A percentile compares a stretch with the other conserved stretches of the same genome.
phyloP scores from a whole-genome alignment of 441 rosid genomes.

The Adansonia gregorii region DNA sequence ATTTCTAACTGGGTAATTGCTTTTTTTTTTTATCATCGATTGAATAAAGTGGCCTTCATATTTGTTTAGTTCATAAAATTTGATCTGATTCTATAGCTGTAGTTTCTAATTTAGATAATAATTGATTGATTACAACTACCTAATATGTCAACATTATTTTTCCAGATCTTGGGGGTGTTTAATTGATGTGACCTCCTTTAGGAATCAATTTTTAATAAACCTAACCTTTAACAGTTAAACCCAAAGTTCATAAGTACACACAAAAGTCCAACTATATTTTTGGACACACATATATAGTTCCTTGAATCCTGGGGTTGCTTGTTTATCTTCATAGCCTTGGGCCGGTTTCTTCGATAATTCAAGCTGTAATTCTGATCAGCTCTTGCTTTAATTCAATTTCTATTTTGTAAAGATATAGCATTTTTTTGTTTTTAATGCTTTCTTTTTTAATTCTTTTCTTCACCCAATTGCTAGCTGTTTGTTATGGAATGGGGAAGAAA shows the following conservation, averaged over 20 bases:
- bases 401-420: neutral
- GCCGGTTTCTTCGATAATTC: neutral
- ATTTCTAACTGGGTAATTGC: neutral
- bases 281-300: neutral
- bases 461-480: neutral
- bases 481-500: conserved; percentile 3
- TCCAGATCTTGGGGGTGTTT: conserved; percentile 30
- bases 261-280: conserved; percentile 11
- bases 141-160: conserved; percentile 2
- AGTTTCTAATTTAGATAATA: neutral
- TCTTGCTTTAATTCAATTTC: conserved; percentile 4
- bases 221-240: neutral
- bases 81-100: neutral
- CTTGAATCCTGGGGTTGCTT: conserved; percentile 13
- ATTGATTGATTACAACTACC: neutral
- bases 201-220: neutral
- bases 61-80: neutral
- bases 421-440: neutral
- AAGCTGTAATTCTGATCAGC: neutral
- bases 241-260: neutral
- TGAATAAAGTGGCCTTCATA: neutral
- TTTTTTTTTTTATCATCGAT: neutral
- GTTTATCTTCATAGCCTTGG: neutral
- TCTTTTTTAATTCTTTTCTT: neutral
- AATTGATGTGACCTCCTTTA: neutral